Evolutionary conservation across 352 stramenopile species (phyloP).

Genomic region (Globisporangium paddicum): DNA sequence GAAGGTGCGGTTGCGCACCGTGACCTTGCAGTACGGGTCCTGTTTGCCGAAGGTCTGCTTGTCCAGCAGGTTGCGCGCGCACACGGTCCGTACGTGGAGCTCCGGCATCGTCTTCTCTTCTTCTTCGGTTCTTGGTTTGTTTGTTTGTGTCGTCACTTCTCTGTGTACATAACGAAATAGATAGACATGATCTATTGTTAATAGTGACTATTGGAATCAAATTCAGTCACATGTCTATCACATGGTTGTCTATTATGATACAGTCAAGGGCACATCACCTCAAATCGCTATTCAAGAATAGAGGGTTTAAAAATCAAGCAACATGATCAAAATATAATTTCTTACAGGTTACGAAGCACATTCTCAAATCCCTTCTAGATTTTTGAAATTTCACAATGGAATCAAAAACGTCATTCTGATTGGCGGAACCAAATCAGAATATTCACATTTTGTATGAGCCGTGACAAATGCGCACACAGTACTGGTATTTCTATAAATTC

Average conservation of each 20-base stretch:
- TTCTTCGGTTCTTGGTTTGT: not conserved
- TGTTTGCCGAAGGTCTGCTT: constrained; percentile 86
- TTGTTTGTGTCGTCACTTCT: not conserved
- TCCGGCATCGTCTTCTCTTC: constrained; percentile 34
- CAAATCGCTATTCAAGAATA: not conserved
- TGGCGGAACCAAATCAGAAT: too few species aligned
- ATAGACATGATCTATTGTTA: too few species aligned
- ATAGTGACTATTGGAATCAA: too few species aligned
- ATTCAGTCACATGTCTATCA: too few species aligned
- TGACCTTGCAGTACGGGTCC: constrained; percentile 78
- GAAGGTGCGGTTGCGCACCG: constrained; percentile 51
- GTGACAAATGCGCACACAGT: too few species aligned
- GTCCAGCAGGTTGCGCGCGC: constrained; percentile 72
- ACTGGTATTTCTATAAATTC: too few species aligned
- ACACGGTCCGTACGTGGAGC: constrained; percentile 74
- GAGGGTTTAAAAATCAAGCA: not conserved
- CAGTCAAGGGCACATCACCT: not conserved
- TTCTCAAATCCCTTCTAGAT: not conserved
- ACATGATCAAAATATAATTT: not conserved
- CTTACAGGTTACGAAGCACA: not conserved
- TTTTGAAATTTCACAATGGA: not conserved
- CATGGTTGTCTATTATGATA: too few species aligned
- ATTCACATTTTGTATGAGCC: too few species aligned
- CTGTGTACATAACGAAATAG: not conserved
- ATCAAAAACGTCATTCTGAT: not conserved